Conservation (phyloP, 192 early-diverging fungal species). For the Pilobolus umbonatus region DNA sequence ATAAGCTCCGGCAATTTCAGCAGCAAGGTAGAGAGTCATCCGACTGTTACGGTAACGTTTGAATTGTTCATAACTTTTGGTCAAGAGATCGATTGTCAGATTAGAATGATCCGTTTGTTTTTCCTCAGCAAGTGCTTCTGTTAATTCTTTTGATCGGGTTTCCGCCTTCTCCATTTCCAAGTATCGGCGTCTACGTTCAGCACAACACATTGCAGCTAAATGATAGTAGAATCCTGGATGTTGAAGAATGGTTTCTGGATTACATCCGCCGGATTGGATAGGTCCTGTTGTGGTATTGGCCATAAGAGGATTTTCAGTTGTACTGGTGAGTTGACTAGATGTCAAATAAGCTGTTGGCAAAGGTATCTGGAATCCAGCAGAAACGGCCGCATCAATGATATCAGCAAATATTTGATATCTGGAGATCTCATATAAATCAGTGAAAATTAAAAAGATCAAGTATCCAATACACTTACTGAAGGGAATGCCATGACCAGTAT, state of each 20-base stretch:
- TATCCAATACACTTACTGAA: slow-evolving; percentile 50
- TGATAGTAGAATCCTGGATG: slow-evolving; percentile 87
- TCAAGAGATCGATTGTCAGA: slow-evolving; percentile 77
- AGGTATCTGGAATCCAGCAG: slow-evolving; percentile 64
- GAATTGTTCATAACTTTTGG: slow-evolving; percentile 89
- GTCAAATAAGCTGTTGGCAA: slow-evolving; percentile 43
- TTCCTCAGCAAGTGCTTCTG: slow-evolving; percentile 37
- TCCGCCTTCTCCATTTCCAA: slow-evolving; percentile 35
- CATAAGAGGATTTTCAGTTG: slow-evolving; percentile 31
- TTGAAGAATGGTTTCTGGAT: slow-evolving; percentile 67
- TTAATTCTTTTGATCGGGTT: background rate
- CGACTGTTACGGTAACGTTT: slow-evolving; percentile 66
- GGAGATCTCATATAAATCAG: background rate
- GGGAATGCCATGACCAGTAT: slow-evolving; percentile 82
- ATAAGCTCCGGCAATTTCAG: slow-evolving; percentile 85
- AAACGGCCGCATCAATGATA: slow-evolving; percentile 63
- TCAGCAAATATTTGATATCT: slow-evolving; percentile 78
- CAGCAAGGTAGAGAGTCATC: slow-evolving; percentile 79
- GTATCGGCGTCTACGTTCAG: slow-evolving; percentile 61
- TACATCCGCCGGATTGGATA: slow-evolving; percentile 40
- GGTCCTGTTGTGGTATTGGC: slow-evolving; percentile 1
- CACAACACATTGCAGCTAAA: slow-evolving; percentile 66
- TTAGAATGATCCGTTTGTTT: slow-evolving; percentile 58
- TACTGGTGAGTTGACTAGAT: slow-evolving; percentile 16
- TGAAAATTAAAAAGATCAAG: background rate